Conservation (phyloP, 768 basidiomycete species). For the Chalciporus pseudorubinellus region DNA sequence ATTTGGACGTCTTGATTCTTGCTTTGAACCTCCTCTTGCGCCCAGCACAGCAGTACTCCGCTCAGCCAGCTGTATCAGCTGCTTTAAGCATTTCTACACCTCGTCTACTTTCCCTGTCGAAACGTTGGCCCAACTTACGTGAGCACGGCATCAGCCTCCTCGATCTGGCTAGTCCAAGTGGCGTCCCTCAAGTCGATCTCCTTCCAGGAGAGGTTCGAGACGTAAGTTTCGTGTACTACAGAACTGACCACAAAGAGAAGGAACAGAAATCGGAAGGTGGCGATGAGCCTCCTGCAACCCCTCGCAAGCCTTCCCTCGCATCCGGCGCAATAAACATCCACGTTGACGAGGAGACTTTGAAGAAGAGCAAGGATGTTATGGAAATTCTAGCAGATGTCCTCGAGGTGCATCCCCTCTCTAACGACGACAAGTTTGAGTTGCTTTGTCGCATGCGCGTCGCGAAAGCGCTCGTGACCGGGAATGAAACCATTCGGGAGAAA, state of each 20-base stretch:
- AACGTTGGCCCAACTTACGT: slow-evolving; percentile 79
- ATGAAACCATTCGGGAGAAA: slow-evolving; percentile 68
- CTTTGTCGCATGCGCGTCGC: slow-evolving; percentile 83
- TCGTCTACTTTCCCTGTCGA: slow-evolving; percentile 78
- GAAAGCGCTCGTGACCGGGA: slow-evolving; percentile 58
- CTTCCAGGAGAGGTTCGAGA: slow-evolving; percentile 74
- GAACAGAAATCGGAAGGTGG: slow-evolving; percentile 46
- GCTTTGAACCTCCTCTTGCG: slow-evolving; percentile 85
- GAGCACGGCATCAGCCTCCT: slow-evolving; percentile 77
- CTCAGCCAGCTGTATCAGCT: slow-evolving; percentile 79
- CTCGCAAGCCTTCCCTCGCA: slow-evolving; percentile 44
- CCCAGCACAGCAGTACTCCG: slow-evolving; percentile 93
- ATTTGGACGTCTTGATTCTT: slow-evolving; percentile 83
- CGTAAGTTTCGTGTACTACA: slow-evolving; percentile 80
- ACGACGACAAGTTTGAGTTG: slow-evolving; percentile 84
- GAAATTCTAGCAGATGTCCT: slow-evolving; percentile 73
- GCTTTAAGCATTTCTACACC: slow-evolving; percentile 79
- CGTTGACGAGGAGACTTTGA: slow-evolving; percentile 59
- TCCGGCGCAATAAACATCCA: slow-evolving; percentile 58
- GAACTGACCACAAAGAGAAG: slow-evolving; percentile 51
- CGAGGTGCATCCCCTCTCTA: slow-evolving; percentile 65
- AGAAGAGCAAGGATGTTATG: slow-evolving; percentile 62
- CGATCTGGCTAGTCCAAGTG: slow-evolving; percentile 62
- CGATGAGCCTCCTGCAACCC: slow-evolving; percentile 44
- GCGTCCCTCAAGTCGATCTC: slow-evolving; percentile 50